phyloP scores from a whole-genome alignment of 495 filamentous ascomycete genomes.

The Penicillium taxi region DNA sequence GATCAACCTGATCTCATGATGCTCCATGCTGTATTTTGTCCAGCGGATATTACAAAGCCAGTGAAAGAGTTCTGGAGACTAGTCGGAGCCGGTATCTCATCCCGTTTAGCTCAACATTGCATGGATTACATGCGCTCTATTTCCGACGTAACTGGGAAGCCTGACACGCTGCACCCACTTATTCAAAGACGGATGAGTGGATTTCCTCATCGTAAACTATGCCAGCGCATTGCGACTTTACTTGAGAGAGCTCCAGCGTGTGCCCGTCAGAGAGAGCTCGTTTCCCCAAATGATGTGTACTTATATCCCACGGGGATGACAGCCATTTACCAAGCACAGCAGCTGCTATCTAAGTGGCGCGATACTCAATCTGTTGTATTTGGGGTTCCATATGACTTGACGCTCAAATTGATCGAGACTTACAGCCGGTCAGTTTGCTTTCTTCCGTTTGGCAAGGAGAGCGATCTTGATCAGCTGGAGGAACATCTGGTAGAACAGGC shows the following conservation, averaged over 20 bases:
- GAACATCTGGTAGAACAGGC: conserved; percentile 1
- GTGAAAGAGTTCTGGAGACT: conserved; percentile 9
- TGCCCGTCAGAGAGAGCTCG: neutral
- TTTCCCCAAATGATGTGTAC: conserved; percentile 28
- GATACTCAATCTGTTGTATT: conserved; percentile 9
- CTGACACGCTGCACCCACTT: neutral
- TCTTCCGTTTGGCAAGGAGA: conserved; percentile 15
- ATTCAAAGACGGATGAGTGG: neutral
- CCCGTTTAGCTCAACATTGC: conserved; percentile 4
- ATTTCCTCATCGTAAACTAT: conserved; percentile 2
- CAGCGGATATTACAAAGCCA: neutral
- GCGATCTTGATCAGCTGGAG: conserved; percentile 33
- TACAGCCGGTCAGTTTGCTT: too few relatives aligned
- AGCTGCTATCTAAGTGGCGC: conserved; percentile 2
- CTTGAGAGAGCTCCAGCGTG: conserved; percentile 1
- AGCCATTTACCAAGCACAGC: conserved; percentile 23
- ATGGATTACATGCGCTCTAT: neutral
- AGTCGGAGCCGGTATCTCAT: conserved; percentile 9
- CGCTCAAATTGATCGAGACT: conserved; percentile 22
- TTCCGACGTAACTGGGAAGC: neutral
- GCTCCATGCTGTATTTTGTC: too few relatives aligned
- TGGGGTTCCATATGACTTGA: conserved; percentile 24
- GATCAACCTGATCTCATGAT: too few relatives aligned
- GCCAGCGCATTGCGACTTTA: conserved; percentile 4
- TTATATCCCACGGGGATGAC: conserved; percentile 43